Evolutionary conservation across 2,329 filamentous ascomycete genomes (phyloP), one percentile per base, ranked within the genome.

Genomic region (Colletotrichum ledebouriae): DNA sequence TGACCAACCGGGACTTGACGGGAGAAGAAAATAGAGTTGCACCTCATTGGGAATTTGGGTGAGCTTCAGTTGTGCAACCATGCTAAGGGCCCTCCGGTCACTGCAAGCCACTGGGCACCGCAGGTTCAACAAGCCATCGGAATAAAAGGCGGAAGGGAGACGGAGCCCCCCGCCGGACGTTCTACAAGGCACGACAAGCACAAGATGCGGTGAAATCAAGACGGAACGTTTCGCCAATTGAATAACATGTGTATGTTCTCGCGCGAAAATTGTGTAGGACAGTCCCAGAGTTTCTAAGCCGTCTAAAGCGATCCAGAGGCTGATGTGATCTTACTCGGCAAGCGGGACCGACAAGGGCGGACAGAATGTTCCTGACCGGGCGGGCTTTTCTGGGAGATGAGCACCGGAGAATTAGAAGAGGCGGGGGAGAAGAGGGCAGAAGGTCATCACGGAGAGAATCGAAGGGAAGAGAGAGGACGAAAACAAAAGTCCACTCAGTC

Each of bases 11-110:
- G 29, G 29, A 29, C 29, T 29, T 29, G 29, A 29, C 29, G 29
- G 29, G 29, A 29, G 29, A 29, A 29, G 29, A 29, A 29, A 29
- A 29, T 6, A 6, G 29, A 29, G 29, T 29, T 29, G 49, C 49
- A 33, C 13, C 25, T 52, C 29, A 52, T 52, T 34, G 49, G n/a
- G n/a, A n/a, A n/a, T n/a, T n/a, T n/a, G n/a, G 49, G 13, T n/a
- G 25, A 52, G 15, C 25, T 6, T 15, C 29, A 17, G 29, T 33
- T 20, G 52, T 15, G 20, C 52, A 13, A 20, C 50, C 52, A 17
- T 56, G 10, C 52, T 13, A 12, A 37, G 37, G 37, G 37, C 37
- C 13, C 37, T 34, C 49, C 49, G 33, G n/a, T 17, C n/a, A 15
- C 15, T 15, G 12, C 52, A 56, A 22, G n/a, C 37, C 33, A 56